phyloP scores from a whole-genome alignment of 108 stramenopile genomes.

The Skeletonema costatum region DNA sequence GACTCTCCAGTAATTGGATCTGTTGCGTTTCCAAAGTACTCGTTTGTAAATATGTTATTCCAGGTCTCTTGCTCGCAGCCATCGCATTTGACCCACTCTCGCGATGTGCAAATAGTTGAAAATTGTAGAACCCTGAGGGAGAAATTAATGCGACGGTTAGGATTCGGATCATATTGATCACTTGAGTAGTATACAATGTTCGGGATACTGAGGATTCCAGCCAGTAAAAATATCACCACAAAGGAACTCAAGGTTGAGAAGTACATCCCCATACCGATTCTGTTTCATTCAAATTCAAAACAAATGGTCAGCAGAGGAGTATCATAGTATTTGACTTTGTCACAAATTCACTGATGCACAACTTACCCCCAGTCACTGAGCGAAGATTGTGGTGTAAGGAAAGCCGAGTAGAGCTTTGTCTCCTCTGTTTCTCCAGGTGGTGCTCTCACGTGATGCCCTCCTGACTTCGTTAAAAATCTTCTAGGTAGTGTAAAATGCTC shows the following conservation, averaged over 20 bases:
- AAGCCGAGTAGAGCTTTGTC: constrained; percentile 60
- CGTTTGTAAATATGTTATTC: constrained; percentile 18
- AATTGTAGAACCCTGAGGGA: constrained; percentile 24
- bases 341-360: no score
- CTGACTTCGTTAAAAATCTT: constrained; percentile 28
- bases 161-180: constrained; percentile 21
- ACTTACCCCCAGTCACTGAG: constrained; percentile 62
- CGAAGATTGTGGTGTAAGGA: constrained; percentile 36
- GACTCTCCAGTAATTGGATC: constrained; percentile 14
- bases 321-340: no score
- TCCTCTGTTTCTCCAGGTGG: constrained; percentile 59
- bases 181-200: constrained; percentile 42
- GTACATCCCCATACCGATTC: constrained; percentile 60
- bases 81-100: constrained; percentile 69
- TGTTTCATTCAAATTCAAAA: no score
- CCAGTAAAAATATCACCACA: constrained; percentile 11
- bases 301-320: no score
- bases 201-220: constrained; percentile 27
- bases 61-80: constrained; percentile 15
- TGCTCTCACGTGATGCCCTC: constrained; percentile 45
- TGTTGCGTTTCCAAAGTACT: constrained; percentile 22
- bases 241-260: constrained; percentile 55
- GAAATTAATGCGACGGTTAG: neutral
- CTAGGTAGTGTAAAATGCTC: constrained; percentile 79
- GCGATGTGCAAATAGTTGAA: constrained; percentile 55